Conservation (phyloP, 2,329 filamentous ascomycete species). For the Hypoxylon sp. region DNA sequence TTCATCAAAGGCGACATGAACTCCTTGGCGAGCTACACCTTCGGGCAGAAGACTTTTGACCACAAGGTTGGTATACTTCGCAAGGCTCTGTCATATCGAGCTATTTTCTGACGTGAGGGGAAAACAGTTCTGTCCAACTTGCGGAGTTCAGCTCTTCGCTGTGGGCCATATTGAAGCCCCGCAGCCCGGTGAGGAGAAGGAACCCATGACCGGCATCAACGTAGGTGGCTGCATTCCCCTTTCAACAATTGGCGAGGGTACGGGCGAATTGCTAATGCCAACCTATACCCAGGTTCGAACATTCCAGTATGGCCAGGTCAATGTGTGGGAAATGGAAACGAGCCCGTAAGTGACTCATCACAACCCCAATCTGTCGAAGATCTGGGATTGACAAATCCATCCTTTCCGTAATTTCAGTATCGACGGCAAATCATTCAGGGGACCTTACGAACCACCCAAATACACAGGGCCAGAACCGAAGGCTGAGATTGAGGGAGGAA, state of each 20-base stretch:
- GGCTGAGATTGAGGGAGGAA: slow-evolving; percentile 56
- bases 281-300: slow-evolving; percentile 56
- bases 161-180: slow-evolving; percentile 43
- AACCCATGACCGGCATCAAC: slow-evolving; percentile 59
- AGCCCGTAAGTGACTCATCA: slow-evolving; percentile 52
- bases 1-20: slow-evolving; percentile 63
- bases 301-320: slow-evolving; percentile 59
- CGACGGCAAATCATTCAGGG: slow-evolving; percentile 56
- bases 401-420: slow-evolving; percentile 50
- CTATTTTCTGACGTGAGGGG: slow-evolving; percentile 24
- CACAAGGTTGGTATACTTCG: slow-evolving; percentile 60
- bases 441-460: slow-evolving; percentile 54
- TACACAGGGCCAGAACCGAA: slow-evolving; percentile 61
- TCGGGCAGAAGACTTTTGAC: slow-evolving; percentile 55
- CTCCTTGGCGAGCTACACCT: slow-evolving; percentile 61
- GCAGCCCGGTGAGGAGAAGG: slow-evolving; percentile 49
- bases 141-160: slow-evolving; percentile 62
- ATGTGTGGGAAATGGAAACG: slow-evolving; percentile 59
- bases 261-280: slow-evolving; percentile 23
- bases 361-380: not conserved
- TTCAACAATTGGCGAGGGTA: not conserved
- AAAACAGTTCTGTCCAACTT: slow-evolving; percentile 66
- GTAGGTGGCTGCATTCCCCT: slow-evolving; percentile 52
- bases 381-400: slow-evolving; percentile 4
- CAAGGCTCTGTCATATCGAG: not conserved